A percentile compares a stretch with the other conserved stretches of the same genome.
Evolutionary conservation across 768 basidiomycete species (phyloP).

Genomic region (Plicaturopsis crispa): DNA sequence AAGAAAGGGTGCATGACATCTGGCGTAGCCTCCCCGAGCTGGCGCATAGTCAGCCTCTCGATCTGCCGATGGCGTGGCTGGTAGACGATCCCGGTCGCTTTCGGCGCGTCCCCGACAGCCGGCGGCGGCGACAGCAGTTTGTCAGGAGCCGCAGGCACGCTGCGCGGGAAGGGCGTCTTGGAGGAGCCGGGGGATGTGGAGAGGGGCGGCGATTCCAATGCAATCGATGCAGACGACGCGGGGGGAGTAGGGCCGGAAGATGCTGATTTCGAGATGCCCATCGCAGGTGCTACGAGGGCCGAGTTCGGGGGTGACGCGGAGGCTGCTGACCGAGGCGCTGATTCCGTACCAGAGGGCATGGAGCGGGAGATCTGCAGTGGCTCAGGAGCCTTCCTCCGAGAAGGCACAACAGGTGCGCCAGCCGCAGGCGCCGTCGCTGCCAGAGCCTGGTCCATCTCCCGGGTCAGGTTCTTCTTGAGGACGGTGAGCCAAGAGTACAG

Average conservation of each 20-base stretch:
- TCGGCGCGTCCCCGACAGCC: constrained; percentile 8
- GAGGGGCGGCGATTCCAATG: neutral
- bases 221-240: neutral
- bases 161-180: neutral
- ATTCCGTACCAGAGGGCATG: constrained; percentile 11
- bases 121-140: constrained; percentile 8
- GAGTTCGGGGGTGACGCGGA: neutral
- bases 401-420: constrained; percentile 16
- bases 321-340: constrained; percentile 10
- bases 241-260: neutral
- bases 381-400: constrained; percentile 33
- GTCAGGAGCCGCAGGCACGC: neutral
- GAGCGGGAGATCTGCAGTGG: constrained; percentile 22
- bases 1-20: constrained; percentile 86
- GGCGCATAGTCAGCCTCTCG: constrained; percentile 77
- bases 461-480: constrained; percentile 64
- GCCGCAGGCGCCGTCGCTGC: constrained; percentile 32
- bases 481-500: constrained; percentile 78
- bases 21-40: constrained; percentile 83
- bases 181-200: neutral
- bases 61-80: constrained; percentile 53
- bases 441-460: constrained; percentile 73
- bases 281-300: neutral
- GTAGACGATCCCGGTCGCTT: constrained; percentile 33
- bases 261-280: neutral